Evolutionary conservation across 805 yeast genomes (phyloP), one percentile per base, ranked within the genome.

Genomic region (Candida maesae): DNA sequence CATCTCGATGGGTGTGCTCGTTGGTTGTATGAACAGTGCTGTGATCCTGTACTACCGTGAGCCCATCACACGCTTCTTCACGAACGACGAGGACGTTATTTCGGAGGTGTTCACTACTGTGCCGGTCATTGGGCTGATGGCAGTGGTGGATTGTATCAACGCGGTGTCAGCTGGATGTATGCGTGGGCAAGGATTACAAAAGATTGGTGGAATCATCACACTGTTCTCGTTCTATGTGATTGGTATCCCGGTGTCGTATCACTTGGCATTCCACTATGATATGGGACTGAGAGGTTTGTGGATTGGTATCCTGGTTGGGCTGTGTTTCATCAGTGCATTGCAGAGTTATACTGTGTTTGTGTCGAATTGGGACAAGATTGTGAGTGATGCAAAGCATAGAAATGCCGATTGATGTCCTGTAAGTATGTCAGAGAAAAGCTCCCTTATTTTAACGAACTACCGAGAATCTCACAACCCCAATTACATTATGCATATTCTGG

Each of bases 151-250:
- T 59, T 71, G 85, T 4, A 56, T 79, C 36, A 85, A 84, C 51
- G 84, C 86, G 3, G 76, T 84, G 7, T 72, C 80, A 12, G 95
- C 93, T 3, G 91, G 96, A 1, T 71, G 89, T 19, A 67, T 89
- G 45, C 70, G 96, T 46, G 95, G 95, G 16, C 95, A 85, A 62
- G 95, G 96, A 5, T 71, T 84, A 55, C 95, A 88, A 60, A 71
- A 76, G 33, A 68, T 85, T 31, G 96, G 95, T 0, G 84, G 93
- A 10, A 67, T 71, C 36, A 67, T 87, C 36, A 85, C 82, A 54
- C 61, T 88, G 49, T 61, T 74, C 6, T 74, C 81, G 12, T 89
- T 87, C 64, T 88, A 89, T 53, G 52, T 74, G 5, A 58, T 87
- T 38, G 95, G 93, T 9, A 65, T 86, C 15, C 95, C 95, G 1